A percentile compares a stretch with the other conserved stretches of the same genome.
phyloP scores from a whole-genome alignment of 139 green algal genomes.

The Dunaliella primolecta region DNA sequence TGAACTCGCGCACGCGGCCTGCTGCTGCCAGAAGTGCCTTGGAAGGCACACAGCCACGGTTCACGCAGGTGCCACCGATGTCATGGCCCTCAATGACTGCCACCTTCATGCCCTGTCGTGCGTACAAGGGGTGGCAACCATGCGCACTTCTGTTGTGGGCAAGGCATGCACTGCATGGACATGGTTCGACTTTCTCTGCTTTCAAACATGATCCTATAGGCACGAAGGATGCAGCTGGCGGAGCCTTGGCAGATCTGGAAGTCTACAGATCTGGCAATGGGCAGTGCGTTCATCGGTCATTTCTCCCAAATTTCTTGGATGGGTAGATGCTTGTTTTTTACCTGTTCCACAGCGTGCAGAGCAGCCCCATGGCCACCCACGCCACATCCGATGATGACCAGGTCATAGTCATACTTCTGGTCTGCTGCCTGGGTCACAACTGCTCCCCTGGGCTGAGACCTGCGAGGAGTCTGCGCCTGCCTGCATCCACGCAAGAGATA shows the following conservation, averaged over 20 bases:
- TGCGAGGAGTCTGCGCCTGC: background rate
- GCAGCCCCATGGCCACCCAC: constrained; percentile 97
- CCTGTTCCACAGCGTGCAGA: constrained; percentile 93
- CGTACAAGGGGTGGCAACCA: background rate
- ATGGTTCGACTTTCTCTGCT: too few relatives aligned
- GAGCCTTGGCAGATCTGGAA: too few relatives aligned
- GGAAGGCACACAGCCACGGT: constrained; percentile 97
- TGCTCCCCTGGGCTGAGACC: constrained; percentile 9
- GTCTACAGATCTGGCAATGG: too few relatives aligned
- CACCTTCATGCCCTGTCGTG: constrained; percentile 87
- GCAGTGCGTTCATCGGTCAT: too few relatives aligned
- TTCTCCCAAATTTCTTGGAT: too few relatives aligned
- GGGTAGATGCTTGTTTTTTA: too few relatives aligned
- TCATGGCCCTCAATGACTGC: constrained; percentile 96
- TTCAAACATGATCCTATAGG: too few relatives aligned
- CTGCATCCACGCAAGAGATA: background rate
- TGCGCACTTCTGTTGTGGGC: too few relatives aligned
- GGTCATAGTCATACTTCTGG: constrained; percentile 91
- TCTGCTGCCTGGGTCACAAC: constrained; percentile 39
- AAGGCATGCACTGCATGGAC: too few relatives aligned
- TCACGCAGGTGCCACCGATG: constrained; percentile 98
- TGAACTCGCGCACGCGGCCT: constrained; percentile 88
- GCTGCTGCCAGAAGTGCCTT: constrained; percentile 96
- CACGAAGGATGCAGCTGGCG: too few relatives aligned
- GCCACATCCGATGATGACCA: constrained; percentile 97